Percentiles rank a stretch among this genome's conserved stretches.
Conservation (phyloP, 495 filamentous ascomycete genomes). For the Neurospora sp. region DNA sequence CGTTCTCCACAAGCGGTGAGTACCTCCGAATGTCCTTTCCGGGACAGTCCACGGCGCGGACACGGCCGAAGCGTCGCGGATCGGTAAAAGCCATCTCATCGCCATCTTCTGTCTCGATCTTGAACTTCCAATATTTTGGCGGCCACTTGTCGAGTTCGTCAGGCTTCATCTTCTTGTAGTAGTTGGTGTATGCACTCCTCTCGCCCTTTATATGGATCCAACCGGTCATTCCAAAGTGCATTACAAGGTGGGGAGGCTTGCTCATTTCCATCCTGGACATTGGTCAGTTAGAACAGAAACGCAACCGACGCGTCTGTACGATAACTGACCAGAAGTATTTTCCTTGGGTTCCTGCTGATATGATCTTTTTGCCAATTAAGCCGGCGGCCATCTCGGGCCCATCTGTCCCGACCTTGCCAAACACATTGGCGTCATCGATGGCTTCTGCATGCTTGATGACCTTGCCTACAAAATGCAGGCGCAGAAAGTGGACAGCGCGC, state of each 20-base stretch:
- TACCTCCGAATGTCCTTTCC: constrained; percentile 63
- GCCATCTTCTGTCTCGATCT: constrained; percentile 51
- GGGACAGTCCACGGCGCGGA: constrained; percentile 73
- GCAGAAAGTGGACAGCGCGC: constrained; percentile 74
- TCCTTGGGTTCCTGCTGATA: constrained; percentile 70
- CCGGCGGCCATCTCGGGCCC: constrained; percentile 60
- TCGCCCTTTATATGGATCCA: constrained; percentile 81
- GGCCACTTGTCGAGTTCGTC: constrained; percentile 63
- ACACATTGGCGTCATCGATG: constrained; percentile 70
- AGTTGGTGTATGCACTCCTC: constrained; percentile 56
- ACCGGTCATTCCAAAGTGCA: constrained; percentile 81
- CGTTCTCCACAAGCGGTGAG: constrained; percentile 76
- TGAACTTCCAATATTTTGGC: constrained; percentile 82
- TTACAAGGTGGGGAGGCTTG: constrained; percentile 67
- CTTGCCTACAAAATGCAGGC: constrained; percentile 71
- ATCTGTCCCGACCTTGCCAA: constrained; percentile 76
- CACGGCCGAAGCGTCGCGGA: constrained; percentile 59
- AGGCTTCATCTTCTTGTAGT: constrained; percentile 55
- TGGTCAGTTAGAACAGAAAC: neutral
- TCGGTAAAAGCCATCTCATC: constrained; percentile 81
- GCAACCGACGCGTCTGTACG: neutral
- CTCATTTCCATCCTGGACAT: constrained; percentile 35
- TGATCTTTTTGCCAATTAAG: constrained; percentile 65
- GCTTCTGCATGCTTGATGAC: constrained; percentile 61
- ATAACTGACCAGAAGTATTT: constrained; percentile 81